Evolutionary conservation across 2,329 filamentous ascomycete species (phyloP).

Genomic region (Trichophyton benhamiae): DNA sequence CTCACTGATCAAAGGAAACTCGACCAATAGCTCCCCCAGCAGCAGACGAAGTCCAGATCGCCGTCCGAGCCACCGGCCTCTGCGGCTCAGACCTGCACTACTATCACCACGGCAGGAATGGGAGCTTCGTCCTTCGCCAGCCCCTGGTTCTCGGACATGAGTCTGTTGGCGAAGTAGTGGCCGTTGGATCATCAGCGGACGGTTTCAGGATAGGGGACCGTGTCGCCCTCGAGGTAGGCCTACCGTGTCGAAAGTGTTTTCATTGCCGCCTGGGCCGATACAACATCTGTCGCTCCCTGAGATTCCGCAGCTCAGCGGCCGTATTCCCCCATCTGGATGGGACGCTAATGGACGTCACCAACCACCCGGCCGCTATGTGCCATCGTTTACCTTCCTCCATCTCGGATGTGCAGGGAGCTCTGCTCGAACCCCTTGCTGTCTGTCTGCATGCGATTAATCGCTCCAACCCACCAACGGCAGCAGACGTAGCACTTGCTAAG

Average conservation of each 20-base stretch:
- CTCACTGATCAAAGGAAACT: conserved; percentile 36
- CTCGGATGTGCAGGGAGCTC: conserved; percentile 44
- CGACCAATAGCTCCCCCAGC: conserved; percentile 37
- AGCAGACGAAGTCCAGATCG: conserved; percentile 49
- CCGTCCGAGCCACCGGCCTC: conserved; percentile 54
- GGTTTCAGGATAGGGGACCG: conserved; percentile 54
- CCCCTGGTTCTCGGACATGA: conserved; percentile 72
- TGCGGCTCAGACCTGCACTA: conserved; percentile 69
- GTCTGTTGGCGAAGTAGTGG: conserved; percentile 65
- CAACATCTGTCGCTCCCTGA: conserved; percentile 49
- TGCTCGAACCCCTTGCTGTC: conserved; percentile 50
- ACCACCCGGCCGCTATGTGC: conserved; percentile 49
- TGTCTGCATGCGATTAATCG: conserved; percentile 48
- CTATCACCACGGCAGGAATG: conserved; percentile 77
- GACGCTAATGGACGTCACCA: conserved; percentile 50
- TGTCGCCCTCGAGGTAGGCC: conserved; percentile 84
- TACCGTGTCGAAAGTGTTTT: conserved; percentile 58
- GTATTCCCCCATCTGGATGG: conserved; percentile 50
- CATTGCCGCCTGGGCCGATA: conserved; percentile 45
- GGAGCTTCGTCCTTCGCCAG: conserved; percentile 67
- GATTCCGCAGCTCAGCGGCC: conserved; percentile 48
- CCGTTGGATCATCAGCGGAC: conserved; percentile 52
- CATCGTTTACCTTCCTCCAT: conserved; percentile 44
- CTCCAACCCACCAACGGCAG: conserved; percentile 36
- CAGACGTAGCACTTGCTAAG: conserved; percentile 28